Base-by-base conservation (phyloP, 208 protist species). In the Endotrypanum monterogeii region DNA sequence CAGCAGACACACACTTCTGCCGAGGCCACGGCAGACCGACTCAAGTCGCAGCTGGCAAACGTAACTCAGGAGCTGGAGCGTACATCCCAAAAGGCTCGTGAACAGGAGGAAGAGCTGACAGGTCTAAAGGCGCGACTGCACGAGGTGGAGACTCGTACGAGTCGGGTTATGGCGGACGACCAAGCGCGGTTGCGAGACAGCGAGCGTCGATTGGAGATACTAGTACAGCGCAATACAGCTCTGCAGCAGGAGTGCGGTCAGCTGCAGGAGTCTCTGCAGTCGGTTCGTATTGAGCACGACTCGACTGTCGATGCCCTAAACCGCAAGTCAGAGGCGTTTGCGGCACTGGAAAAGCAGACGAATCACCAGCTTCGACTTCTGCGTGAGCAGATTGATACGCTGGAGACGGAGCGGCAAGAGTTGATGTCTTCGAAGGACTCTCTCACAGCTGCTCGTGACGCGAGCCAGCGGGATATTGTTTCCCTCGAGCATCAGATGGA, bases 201-300 rank as follows among this genome's bases (percentile, higher is more conserved):
- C 14, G 82, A 89, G 30, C 76, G 78, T 50, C 81, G 81, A 25
- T 51, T 83, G 25, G 78, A 78, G 12, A 70, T 75, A 39, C 67
- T 90, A 8, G 79, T 84, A 65, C 83, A 86, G 23, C 81, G 86
- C 57, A 83, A 91, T 39, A 72, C 83, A 23, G 80, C 82, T 46
- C 79, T 89, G 14, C 84, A 94, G 74, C 56, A 81, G 71, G 89
- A 89, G 48, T 80, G 73, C 28, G 77, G 83, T 39, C 73, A 78
- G 14, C 85, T 88, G 58, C 85, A 89, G 62, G 75, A 90, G 57
- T 69, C 79, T 46, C 71, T 78, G 16, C 81, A 90, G 37, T 79
- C 80, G 9, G 83, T 85, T 48, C 67, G 78, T 20, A 75, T 79
- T 39, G 79, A 73, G 44, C 74, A 78, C 57, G 82, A 88, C 23